Conservation (phyloP, 164 flowering plant species). For the Cinnamomum chago region DNA sequence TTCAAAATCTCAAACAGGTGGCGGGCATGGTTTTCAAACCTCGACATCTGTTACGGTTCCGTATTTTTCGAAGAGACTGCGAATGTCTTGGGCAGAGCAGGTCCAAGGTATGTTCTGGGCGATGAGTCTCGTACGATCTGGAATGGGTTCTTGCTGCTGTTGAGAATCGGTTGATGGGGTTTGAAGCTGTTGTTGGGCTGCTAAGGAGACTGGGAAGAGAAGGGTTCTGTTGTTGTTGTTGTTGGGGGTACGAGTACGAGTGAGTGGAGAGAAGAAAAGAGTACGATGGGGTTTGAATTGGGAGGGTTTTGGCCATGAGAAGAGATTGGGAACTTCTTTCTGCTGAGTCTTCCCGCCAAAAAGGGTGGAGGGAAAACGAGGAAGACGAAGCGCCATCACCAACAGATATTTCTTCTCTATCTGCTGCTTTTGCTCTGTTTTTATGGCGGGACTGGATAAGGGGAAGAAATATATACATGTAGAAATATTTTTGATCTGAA, state of each 20-base stretch:
- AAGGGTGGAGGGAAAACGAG: conserved; percentile 12
- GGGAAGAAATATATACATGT: no score
- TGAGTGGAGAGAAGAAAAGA: conserved; percentile 9
- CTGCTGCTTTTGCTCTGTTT: not conserved
- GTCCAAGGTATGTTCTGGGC: conserved; percentile 85
- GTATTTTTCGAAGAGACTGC: conserved; percentile 51
- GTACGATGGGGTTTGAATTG: conserved; percentile 5
- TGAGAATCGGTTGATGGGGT: conserved; percentile 14
- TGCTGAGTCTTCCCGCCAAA: conserved; percentile 5
- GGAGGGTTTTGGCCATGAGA: conserved; percentile 11
- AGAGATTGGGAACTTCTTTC: not conserved
- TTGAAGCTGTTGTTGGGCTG: conserved; percentile 1
- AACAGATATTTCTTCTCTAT: not conserved
- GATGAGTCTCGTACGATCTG: conserved; percentile 38
- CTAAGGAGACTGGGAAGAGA: not conserved
- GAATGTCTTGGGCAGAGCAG: conserved; percentile 55
- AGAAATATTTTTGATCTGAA: no score
- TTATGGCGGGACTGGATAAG: not conserved
- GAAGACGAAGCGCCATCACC: conserved; percentile 30
- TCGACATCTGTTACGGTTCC: conserved; percentile 72
- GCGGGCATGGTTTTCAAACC: conserved; percentile 30
- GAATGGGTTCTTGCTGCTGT: conserved; percentile 12
- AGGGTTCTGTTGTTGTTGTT: not conserved
- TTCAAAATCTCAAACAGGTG: not conserved
- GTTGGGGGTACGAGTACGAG: not conserved